These are phyloP conservation scores for Agapanthus africanus DNA, from an alignment of 106 monocot genomes.

Conservation along the genomic window DNA sequence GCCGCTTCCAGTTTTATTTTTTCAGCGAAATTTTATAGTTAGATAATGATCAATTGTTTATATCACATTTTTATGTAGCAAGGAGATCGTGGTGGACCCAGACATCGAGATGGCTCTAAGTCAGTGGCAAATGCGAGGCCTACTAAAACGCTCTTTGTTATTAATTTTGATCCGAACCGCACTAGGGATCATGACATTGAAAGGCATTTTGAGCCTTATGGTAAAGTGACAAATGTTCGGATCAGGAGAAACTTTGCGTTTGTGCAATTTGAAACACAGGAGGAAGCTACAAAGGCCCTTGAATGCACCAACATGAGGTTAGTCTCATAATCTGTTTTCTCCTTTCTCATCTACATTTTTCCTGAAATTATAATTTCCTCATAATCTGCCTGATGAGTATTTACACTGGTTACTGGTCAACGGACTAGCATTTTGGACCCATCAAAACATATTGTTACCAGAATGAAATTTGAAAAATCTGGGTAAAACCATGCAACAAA, in stretches of 20 bases:
- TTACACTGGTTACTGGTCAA: not conserved
- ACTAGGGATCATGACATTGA: constrained; percentile 81
- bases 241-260: constrained; percentile 96
- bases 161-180: constrained; percentile 87
- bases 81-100: constrained; percentile 45
- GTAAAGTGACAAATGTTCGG: constrained; percentile 82
- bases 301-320: constrained; percentile 91
- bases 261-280: constrained; percentile 74
- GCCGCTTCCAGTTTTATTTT: too few species aligned
- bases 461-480: not conserved
- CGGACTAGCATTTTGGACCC: not conserved
- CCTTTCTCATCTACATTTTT: not conserved
- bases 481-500: not conserved
- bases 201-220: constrained; percentile 93
- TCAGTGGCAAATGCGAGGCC: constrained; percentile 55
- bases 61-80: constrained; percentile 28
- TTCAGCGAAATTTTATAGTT: not conserved
- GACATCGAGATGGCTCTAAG: not conserved
- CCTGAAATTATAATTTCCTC: not conserved
- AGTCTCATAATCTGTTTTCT: not conserved
- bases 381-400: not conserved
- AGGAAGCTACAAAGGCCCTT: constrained; percentile 92
- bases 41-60: not conserved
- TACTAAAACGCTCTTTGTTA: constrained; percentile 92
- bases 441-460: not conserved